Percentiles rank a stretch among this genome's conserved stretches.
phyloP scores from a whole-genome alignment of 495 filamentous ascomycete species.

The Penicillium bovifimosum region DNA sequence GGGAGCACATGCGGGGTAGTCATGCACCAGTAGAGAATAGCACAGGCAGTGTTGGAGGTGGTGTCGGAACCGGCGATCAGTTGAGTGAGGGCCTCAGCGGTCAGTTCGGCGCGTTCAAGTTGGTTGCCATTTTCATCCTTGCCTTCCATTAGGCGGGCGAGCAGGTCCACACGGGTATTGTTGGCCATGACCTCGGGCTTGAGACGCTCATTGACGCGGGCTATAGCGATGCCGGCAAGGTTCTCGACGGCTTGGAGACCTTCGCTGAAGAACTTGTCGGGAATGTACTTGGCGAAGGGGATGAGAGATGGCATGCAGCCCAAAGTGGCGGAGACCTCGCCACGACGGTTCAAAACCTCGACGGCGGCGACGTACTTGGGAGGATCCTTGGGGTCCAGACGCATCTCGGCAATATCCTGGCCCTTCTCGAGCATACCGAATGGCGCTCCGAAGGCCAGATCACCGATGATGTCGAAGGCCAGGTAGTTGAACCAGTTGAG shows the following conservation, averaged over 20 bases:
- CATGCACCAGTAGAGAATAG: constrained; percentile 71
- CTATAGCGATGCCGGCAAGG: constrained; percentile 63
- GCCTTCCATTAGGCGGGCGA: constrained; percentile 81
- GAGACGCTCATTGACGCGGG: constrained; percentile 69
- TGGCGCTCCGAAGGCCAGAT: constrained; percentile 49
- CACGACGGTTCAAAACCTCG: constrained; percentile 51
- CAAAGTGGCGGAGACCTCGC: constrained; percentile 48
- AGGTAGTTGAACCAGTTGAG: constrained; percentile 94
- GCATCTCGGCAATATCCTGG: constrained; percentile 56
- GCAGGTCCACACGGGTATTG: constrained; percentile 67
- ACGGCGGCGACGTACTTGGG: constrained; percentile 47
- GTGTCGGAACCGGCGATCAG: constrained; percentile 89
- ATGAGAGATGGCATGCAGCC: constrained; percentile 43
- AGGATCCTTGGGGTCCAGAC: constrained; percentile 38
- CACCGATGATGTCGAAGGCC: constrained; percentile 87
- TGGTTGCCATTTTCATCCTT: constrained; percentile 71
- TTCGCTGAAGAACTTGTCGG: constrained; percentile 48
- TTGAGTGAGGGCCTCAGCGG: constrained; percentile 84
- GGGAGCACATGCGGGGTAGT: constrained; percentile 64
- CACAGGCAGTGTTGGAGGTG: constrained; percentile 84
- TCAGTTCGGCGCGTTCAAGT: constrained; percentile 72
- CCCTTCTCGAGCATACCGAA: constrained; percentile 52
- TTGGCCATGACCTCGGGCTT: constrained; percentile 53
- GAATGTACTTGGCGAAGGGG: constrained; percentile 48
- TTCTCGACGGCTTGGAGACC: constrained; percentile 46